Base-by-base conservation (phyloP, 257 asterid species). In the Ballota nigra region DNA sequence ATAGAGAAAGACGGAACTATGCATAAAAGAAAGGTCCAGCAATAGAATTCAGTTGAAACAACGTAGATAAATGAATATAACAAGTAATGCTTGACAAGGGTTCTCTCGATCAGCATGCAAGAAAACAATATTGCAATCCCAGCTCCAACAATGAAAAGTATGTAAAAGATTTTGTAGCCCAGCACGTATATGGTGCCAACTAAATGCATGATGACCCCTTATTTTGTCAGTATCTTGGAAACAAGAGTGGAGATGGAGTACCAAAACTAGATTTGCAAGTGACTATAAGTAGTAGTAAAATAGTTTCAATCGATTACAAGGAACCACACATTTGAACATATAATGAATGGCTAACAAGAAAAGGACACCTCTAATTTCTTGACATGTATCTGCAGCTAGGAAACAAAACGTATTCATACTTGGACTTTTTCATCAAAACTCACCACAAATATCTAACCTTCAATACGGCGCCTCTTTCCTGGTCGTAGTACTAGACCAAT, bases 401-500 rank as follows among this genome's bases (percentile, higher is more conserved):
- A 60, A 66, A 29, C 19, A 12, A 62, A 52, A 12, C 43, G 45
- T 20, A 34, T 34, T 45, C 73, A 60, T 8, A 29, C 56, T 15
- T 36, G 49, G 12, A 29, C 0, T 3, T n/a, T 19, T n/a, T 11
- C 67, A 58, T n/a, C 23, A 72, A 66, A 79, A 86, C 94, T 81
- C 87, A 87, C 90, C 89, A 74, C 83, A 87, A 76, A 70, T 77
- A 80, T 79, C 89, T 85, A 75, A 86, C 96, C 96, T 89, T 89
- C 92, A 75, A 91, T 89, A 70, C 80, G 97, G 19, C 86, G 88
- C 84, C 56, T 91, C 85, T 89, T 94, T 91, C 99, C 74, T 86
- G 71, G 81, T 91, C 96, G 66, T 94, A 89, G 81, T 94, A 89
- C 79, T 65, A 85, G 5, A 85, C 82, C 86, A 91, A 79, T 55